These are phyloP conservation scores for Arabidopsis thaliana DNA, from an alignment of 345 rosid species.

Conservation along the genomic window DNA sequence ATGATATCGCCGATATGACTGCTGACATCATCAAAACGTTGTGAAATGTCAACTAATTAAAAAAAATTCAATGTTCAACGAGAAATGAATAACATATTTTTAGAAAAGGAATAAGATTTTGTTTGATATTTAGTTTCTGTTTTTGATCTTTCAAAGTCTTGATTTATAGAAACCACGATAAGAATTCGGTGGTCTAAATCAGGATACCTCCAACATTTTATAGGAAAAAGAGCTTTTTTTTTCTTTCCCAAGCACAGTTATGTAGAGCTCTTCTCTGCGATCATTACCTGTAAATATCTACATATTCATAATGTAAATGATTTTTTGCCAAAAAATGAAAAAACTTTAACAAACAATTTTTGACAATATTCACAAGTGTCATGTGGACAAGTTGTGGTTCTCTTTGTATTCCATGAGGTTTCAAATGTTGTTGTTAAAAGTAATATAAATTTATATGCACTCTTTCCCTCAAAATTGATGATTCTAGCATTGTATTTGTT, in stretches of 20 bases:
- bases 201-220: neutral
- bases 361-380: too few relatives aligned
- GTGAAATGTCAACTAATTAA: neutral
- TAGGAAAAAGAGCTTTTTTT: too few relatives aligned
- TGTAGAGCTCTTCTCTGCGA: too few relatives aligned
- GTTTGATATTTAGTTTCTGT: too few relatives aligned
- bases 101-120: neutral
- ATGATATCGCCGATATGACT: constrained; percentile 43
- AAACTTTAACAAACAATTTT: too few relatives aligned
- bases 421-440: neutral
- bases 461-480: neutral
- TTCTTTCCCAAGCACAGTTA: too few relatives aligned
- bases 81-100: neutral
- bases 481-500: neutral
- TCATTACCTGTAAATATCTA: too few relatives aligned
- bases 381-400: too few relatives aligned
- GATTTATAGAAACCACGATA: neutral
- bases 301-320: too few relatives aligned
- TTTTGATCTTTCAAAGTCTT: neutral
- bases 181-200: neutral
- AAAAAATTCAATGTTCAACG: neutral
- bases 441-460: too few relatives aligned
- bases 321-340: too few relatives aligned
- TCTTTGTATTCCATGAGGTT: too few relatives aligned
- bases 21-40: constrained; percentile 27